Base-by-base conservation (phyloP, 2,329 filamentous ascomycete genomes). In the Aspergillus glaucus region DNA sequence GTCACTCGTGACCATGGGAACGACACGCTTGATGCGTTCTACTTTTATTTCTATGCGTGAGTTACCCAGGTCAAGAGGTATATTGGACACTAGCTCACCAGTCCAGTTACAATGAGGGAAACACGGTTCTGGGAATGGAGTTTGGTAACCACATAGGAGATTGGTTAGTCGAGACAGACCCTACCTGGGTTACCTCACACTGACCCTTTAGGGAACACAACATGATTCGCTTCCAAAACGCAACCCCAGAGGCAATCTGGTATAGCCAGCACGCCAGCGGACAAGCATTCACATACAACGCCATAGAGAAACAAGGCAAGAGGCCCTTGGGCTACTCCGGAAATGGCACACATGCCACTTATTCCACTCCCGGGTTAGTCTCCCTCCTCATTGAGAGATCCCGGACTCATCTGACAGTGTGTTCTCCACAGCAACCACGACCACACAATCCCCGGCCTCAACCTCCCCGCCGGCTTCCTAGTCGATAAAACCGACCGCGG, bases 261-360 rank as follows among this genome's bases (percentile, higher is more conserved):
- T 85, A 76, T 59, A 80, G 76, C 46, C 82, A 86, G 59, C 84
- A 86, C 61, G 65, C 72, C 26, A 74, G 76, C 52, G 84, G 84
- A 4, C 72, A 86, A 63, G 82, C 83, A 1, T 86, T 85, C 62
- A 75, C 71, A 2, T 86, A 83, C 58, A 55, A 66, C 3, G 70
- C 75, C 1, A 69, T 79, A 1, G 74, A 83, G 52, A 81, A 84
- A 57, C 62, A 69, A 41, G 75, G 74, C 2, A 58, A 69, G 2
- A 69, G 81, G 50, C 81, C 82, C 1, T 66, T 85, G 26, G 69
- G 71, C 21, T 86, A 82, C 62, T 77, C 76, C 1, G 76, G 78
- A 0, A 79, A 79, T 44, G 84, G 83, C 7, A 78, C 76, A 0
- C 84, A 87, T 63, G 84, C 83, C 7, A 81, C 80, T 58, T 86